Base-by-base conservation (phyloP, 768 basidiomycete genomes). In the Punctularia strigosozonata region DNA sequence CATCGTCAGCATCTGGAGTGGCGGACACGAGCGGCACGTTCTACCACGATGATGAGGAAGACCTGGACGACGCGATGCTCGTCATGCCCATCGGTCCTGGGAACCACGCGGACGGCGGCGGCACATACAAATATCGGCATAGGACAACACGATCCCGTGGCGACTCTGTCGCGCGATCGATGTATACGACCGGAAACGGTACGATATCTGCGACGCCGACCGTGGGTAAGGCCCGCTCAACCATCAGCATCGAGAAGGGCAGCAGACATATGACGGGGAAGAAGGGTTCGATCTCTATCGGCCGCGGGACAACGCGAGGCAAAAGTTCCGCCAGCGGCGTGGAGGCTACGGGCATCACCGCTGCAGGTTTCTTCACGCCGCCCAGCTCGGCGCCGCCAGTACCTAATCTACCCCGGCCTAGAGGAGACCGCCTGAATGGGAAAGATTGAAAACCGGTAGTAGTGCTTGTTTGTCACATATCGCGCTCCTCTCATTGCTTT, bases 251-350 rank as follows among this genome's bases (percentile, higher is more conserved):
- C 36, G 83, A 86, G 49, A 65, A 63, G 43, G 62, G 58, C 14
- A 51, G 53, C 24, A 43, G 38, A 5, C 23, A 49, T 41, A 39
- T 49, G 46, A 43, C 54, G 47, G 2, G 60, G 33, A 52, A 64
- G 42, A 64, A 62, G 51, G 75, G 78, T 6, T 75, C 77, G n/a
- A 78, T 83, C 43, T 62, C 75, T 12, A 55, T 84, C 40, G 80
- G 82, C 38, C 60, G 74, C 25, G 77, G 73, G 15, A 74, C 74
- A 44, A 69, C 62, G 50, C 50, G n/a, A n/a, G n/a, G 59, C 43
- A 86, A 85, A 62, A 58, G 71, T 31, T 65, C 68, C 38, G 86
- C 80, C 13, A 74, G 82, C 17, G 80, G 73, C 22, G 86, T 88
- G 41, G 80, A 83, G 59, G 79, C 84, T 20, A 54, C 80, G 32